Base-by-base conservation (phyloP, 805 yeast species). In the Tetrapisispora fleetii region DNA sequence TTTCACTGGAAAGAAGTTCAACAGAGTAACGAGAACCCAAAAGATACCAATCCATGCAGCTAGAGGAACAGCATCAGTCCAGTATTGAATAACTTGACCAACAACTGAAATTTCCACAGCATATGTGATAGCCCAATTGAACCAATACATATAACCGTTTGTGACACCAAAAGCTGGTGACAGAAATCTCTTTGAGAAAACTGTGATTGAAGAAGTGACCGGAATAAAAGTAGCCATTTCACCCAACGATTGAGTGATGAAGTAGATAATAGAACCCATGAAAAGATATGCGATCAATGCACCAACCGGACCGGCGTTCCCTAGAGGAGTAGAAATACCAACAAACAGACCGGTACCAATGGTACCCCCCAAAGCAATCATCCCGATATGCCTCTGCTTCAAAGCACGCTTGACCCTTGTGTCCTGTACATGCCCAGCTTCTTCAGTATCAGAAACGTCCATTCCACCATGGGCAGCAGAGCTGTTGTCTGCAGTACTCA, bases 141-240 rank as follows among this genome's bases (percentile, higher is more conserved):
- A 80, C 84, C 85, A 81, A 65, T 82, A 82, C 68, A 75, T 72
- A 73, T 82, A 80, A 49, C 84, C 84, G 57, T 78, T 78, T 21
- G 86, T 78, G 42, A 81, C 81, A 49, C 87, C 88, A 43, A 79
- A 65, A 7, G 86, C 77, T 14, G 79, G 80, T 8, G 83, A 78
- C 44, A 80, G 61, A 69, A 80, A 81, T 55, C 81, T 68, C n/a
- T 80, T 69, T 30, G 79, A 74, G 61, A 81, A 81, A 47, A 78
- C 81, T 28, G 82, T 76, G 60, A 82, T 79, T 1, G 85, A 79
- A 2, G 76, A 68, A 11, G 80, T 67, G 46, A 79, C 74, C 2
- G 87, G 87, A n/a, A 82, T 78, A 51, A 76, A 79, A 16, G 85
- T 80, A 32, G 86, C 86, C 86, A 82, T 79, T 65, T 82, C 88